Conservation (phyloP, 1,139 yeast genomes). For the Geotrichum cucujoidarum region DNA sequence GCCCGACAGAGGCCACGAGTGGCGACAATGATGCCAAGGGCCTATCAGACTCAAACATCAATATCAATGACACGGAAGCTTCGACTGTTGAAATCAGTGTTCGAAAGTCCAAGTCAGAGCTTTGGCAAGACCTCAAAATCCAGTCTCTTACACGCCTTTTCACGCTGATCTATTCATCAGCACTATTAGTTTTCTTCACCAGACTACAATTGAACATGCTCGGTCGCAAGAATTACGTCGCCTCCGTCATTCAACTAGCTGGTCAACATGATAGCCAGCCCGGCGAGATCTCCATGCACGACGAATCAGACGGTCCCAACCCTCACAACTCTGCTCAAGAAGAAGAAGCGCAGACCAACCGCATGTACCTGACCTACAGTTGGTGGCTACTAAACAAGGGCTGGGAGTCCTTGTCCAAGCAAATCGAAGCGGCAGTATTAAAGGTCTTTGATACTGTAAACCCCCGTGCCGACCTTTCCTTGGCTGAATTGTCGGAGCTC, state of each 20-base stretch:
- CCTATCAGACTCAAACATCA: constrained; percentile 5
- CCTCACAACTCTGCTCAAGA: constrained; percentile 6
- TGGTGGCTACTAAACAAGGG: constrained; percentile 96
- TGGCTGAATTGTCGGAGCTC: constrained; percentile 54
- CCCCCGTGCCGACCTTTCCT: constrained; percentile 66
- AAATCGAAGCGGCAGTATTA: constrained; percentile 54
- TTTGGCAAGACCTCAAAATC: constrained; percentile 80
- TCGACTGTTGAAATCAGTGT: constrained; percentile 16
- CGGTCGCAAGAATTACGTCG: constrained; percentile 80
- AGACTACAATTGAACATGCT: constrained; percentile 82
- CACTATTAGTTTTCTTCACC: constrained; percentile 68
- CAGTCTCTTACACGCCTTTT: constrained; percentile 68
- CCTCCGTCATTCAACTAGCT: constrained; percentile 69
- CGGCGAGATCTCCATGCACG: constrained; percentile 17
- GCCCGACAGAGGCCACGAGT: constrained; percentile 15
- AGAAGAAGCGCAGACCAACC: constrained; percentile 48
- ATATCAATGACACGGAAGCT: constrained; percentile 6
- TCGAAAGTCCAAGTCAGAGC: constrained; percentile 56
- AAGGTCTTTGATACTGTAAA: constrained; percentile 56
- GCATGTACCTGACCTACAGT: constrained; percentile 77
- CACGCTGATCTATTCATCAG: constrained; percentile 63
- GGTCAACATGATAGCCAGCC: constrained; percentile 33
- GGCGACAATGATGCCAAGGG: background rate
- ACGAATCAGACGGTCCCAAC: constrained; percentile 5
- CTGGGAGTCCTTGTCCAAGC: constrained; percentile 55